Evolutionary conservation across 192 early-diverging fungal species (phyloP).

Genomic region (Coemansia sp.): DNA sequence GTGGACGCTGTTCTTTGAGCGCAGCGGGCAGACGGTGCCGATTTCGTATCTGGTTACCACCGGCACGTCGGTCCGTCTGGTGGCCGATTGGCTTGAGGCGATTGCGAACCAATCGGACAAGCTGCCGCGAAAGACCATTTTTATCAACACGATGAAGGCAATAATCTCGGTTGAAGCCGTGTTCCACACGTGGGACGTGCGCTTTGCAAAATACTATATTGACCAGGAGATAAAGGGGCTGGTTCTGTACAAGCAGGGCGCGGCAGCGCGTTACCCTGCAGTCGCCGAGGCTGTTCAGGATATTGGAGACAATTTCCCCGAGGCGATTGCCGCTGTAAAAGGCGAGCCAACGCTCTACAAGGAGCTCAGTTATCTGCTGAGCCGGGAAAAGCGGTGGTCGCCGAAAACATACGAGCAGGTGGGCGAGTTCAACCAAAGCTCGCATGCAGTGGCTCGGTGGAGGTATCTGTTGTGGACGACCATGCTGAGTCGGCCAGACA

Average conservation of each 20-base stretch:
- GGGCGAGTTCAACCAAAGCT: constrained; percentile 10
- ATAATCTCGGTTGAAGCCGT: background rate
- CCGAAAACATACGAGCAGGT: constrained; percentile 5
- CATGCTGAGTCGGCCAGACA: constrained; percentile 13
- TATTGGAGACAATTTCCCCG: constrained; percentile 2
- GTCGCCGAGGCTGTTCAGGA: constrained; percentile 1
- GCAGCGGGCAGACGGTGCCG: constrained; percentile 11
- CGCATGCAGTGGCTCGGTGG: constrained; percentile 31
- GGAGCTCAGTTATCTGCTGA: constrained; percentile 9
- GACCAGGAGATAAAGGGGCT: constrained; percentile 17
- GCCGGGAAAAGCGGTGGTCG: constrained; percentile 8
- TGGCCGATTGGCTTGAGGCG: constrained; percentile 29
- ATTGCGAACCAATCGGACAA: constrained; percentile 1
- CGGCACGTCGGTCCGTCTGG: constrained; percentile 6
- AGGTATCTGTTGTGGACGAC: constrained; percentile 39
- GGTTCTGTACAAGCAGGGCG: background rate
- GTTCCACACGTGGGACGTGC: constrained; percentile 26
- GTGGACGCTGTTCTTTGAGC: constrained; percentile 43
- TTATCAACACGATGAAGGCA: constrained; percentile 19
- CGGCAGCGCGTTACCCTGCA: background rate
- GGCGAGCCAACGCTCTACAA: background rate
- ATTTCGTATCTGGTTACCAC: constrained; percentile 37
- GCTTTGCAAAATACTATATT: constrained; percentile 34
- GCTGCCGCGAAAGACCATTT: constrained; percentile 14
- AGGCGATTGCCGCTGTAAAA: background rate